Conservation (phyloP, 768 basidiomycete genomes). For the Solioccasus polychromus region DNA sequence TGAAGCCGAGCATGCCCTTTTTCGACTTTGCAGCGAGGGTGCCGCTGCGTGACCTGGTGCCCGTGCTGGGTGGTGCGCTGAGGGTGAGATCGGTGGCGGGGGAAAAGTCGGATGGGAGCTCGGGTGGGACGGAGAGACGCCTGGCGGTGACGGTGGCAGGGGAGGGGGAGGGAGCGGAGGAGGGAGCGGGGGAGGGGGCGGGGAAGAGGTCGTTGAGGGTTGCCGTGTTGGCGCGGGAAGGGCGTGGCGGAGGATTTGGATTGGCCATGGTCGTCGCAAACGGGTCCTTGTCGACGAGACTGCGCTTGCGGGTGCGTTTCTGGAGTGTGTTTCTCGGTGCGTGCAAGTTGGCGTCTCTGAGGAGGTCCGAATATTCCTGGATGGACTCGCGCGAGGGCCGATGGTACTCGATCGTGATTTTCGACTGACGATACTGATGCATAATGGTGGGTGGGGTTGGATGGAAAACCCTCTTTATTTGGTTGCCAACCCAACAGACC, state of each 20-base stretch:
- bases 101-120: conserved; percentile 15
- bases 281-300: conserved; percentile 56
- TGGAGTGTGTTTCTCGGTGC: conserved; percentile 54
- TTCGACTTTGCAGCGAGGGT: conserved; percentile 43
- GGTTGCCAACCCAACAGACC: too few relatives aligned
- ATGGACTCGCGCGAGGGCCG: conserved; percentile 72
- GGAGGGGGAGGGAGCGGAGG: conserved; percentile 18
- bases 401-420: conserved; percentile 74
- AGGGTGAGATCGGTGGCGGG: not conserved
- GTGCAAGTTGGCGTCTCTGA: conserved; percentile 57
- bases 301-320: conserved; percentile 56
- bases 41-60: conserved; percentile 40
- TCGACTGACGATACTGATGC: conserved; percentile 52
- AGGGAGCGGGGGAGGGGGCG: conserved; percentile 35
- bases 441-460: too few relatives aligned
- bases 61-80: conserved; percentile 15
- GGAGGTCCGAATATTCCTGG: conserved; percentile 73
- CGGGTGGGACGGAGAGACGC: too few relatives aligned
- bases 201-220: conserved; percentile 74
- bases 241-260: conserved; percentile 39
- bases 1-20: conserved; percentile 62
- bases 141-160: too few relatives aligned
- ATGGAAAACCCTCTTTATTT: too few relatives aligned
- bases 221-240: conserved; percentile 82
- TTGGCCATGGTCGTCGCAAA: conserved; percentile 41